These are phyloP conservation scores for Cairneyella variabilis DNA, from an alignment of 495 filamentous ascomycete species.

Conservation along the genomic window DNA sequence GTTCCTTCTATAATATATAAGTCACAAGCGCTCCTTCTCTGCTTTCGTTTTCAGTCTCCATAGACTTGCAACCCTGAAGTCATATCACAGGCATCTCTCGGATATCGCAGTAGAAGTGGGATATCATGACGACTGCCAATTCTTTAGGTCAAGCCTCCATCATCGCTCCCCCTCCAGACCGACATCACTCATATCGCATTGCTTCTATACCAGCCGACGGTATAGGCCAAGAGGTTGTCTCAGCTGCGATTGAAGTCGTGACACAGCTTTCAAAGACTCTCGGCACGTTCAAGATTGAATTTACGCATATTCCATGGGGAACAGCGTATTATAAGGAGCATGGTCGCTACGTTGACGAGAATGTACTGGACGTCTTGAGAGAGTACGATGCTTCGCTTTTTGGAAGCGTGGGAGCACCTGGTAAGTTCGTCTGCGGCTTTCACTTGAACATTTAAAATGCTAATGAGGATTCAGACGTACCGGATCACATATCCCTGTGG, in stretches of 20 bases:
- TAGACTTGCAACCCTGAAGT: no score
- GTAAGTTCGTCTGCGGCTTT: slow-evolving; percentile 32
- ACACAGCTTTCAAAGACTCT: slow-evolving; percentile 39
- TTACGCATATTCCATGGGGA: slow-evolving; percentile 50
- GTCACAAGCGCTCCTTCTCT: no score
- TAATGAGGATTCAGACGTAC: slow-evolving; percentile 46
- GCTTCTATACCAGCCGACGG: slow-evolving; percentile 51
- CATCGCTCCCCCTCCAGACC: neutral
- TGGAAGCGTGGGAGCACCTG: slow-evolving; percentile 50
- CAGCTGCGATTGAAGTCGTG: slow-evolving; percentile 44
- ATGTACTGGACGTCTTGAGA: slow-evolving; percentile 46
- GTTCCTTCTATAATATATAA: no score
- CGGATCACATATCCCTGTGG: slow-evolving; percentile 55
- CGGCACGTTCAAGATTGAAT: slow-evolving; percentile 44
- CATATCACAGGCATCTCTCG: no score
- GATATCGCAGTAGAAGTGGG: no score
- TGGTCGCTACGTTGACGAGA: slow-evolving; percentile 50
- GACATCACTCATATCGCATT: slow-evolving; percentile 35
- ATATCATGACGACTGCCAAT: no score
- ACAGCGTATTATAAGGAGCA: slow-evolving; percentile 48
- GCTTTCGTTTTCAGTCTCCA: no score
- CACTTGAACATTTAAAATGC: neutral
- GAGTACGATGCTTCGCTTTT: slow-evolving; percentile 52
- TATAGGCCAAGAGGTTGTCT: slow-evolving; percentile 49
- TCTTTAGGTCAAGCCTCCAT: no score